Base-by-base conservation (phyloP, 768 basidiomycete species). In the Rhizopogon rudus region DNA sequence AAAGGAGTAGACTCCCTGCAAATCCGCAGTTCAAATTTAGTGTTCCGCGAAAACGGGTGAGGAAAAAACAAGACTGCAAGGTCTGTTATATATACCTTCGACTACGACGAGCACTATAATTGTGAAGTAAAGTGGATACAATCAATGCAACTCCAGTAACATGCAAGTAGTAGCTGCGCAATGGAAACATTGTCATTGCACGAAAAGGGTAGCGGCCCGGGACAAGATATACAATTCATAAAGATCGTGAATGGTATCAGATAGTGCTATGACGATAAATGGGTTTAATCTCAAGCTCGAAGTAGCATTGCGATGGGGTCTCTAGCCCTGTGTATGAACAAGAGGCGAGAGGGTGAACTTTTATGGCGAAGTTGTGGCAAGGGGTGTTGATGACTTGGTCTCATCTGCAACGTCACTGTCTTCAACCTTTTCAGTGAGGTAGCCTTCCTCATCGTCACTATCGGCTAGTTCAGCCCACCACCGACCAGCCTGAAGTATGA, bases 381-480 rank as follows among this genome's bases (percentile, higher is more conserved):
- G 52, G 45, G 48, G 46, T 9, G 42, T 49, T 22, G 48, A 17
- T 20, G 63, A 33, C 53, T 51, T 51, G 35, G 16, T 40, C 6
- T 46, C 13, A 40, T 58, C 54, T 22, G 12, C 52, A 3, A 44
- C 54, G 48, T 57, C 62, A 40, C 58, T 37, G n/a, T 61, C 41
- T n/a, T 64, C 65, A 17, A 54, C 37, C 25, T 66, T 63, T 55
- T 75, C 72, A 53, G 73, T 40, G 37, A 70, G 31, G 31, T 65
- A 68, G 16, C 57, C 66, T 17, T 61, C 63, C 13, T 80, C 80
- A 22, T 82, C 81, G 33, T 83, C 83, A 33, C 71, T 72, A 58
- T 91, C 88, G 14, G 84, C 76, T 31, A 80, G 81, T 66, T 93
- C 91, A 3, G 87, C 88, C 90, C 90, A 93, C 74, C 84, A 87